Percentiles rank a stretch among this genome's conserved stretches.
Conservation (phyloP, 2,329 filamentous ascomycete species). For the Trichoderma atrobrunneum region DNA sequence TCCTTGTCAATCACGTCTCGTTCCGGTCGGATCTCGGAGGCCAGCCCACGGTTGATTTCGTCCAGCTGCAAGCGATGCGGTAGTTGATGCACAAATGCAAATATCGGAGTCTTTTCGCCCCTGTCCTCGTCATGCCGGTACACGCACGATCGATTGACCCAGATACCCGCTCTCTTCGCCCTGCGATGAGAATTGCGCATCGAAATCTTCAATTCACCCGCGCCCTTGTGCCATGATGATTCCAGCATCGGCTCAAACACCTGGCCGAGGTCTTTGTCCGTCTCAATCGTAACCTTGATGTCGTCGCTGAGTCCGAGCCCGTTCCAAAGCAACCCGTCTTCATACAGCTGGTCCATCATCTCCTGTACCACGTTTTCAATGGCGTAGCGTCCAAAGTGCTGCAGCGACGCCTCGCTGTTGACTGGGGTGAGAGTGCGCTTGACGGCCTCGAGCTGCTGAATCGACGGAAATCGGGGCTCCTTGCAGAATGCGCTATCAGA, state of each 20-base stretch:
- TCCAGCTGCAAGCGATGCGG: conserved; percentile 37
- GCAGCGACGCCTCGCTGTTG: conserved; percentile 36
- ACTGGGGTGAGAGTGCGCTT: conserved; percentile 31
- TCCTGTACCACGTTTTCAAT: conserved; percentile 38
- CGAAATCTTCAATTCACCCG: neutral
- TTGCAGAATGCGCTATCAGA: conserved; percentile 26
- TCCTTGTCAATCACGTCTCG: conserved; percentile 34
- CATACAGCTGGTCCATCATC: conserved; percentile 30
- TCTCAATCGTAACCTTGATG: conserved; percentile 23
- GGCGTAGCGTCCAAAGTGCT: conserved; percentile 33
- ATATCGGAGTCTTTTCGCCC: conserved; percentile 22
- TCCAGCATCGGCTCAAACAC: conserved; percentile 12
- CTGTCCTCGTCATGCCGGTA: conserved; percentile 18
- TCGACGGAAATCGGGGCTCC: conserved; percentile 31
- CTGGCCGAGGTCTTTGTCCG: conserved; percentile 10
- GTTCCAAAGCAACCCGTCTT: conserved; percentile 29
- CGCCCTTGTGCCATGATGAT: conserved; percentile 5
- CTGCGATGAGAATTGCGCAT: conserved; percentile 9
- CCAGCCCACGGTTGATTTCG: conserved; percentile 34
- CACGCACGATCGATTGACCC: conserved; percentile 34
- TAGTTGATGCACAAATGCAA: conserved; percentile 40
- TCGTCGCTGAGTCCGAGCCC: conserved; percentile 33
- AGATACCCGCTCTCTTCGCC: conserved; percentile 26
- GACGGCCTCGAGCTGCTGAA: conserved; percentile 35
- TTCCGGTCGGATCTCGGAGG: conserved; percentile 34